Base-by-base conservation (phyloP, 108 stramenopile genomes). In the Seminavis robusta region DNA sequence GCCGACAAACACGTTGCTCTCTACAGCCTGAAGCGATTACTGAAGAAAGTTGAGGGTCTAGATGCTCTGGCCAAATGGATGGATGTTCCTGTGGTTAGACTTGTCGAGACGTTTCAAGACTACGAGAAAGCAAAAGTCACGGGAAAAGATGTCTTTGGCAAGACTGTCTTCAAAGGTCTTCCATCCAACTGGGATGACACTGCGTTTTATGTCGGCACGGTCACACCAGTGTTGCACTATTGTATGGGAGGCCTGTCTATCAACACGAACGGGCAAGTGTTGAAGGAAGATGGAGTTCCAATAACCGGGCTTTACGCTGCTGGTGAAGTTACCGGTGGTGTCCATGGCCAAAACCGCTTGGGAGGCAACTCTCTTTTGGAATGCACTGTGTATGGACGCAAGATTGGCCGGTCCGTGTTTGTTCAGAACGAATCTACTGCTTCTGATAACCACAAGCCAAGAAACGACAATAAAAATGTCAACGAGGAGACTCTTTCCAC, bases 231-330 rank as follows among this genome's bases (percentile, higher is more conserved):
- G 11, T 72, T 95, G 9, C 95, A 96, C 58, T 96, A 96, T 73
- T 89, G 87, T 56, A 94, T 96, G 93, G 95, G 95, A 1, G 95
- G 94, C 4, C 45, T 95, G 26, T 72, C 62, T 28, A 89, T 95
- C 28, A 77, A 86, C 57, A 54, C 69, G 28, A 63, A 61, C 13
- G 89, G 82, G 9, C 72, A 79, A 42, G 92, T 91, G 4, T 55
- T 92, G 19, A 44, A 67, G 25, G 29, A 3, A 47, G 60, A 11
- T 20, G 56, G 66, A 11, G 44, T 62, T 17, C 45, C 47, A 31
- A 81, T 89, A 48, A 64, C 56, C 32, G 83, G 86, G 8, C 65
- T 92, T 29, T 76, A 79, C 51, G 89, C 83, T 17, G 85, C 70
- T 15, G 89, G 89, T 33, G 89, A 91, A 51, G 83, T 83, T 6